Percentiles rank a stretch among this genome's conserved stretches.
These are phyloP conservation scores for Scheffersomyces cryptocercus DNA, from an alignment of 1,139 yeast species.

Conservation along the genomic window DNA sequence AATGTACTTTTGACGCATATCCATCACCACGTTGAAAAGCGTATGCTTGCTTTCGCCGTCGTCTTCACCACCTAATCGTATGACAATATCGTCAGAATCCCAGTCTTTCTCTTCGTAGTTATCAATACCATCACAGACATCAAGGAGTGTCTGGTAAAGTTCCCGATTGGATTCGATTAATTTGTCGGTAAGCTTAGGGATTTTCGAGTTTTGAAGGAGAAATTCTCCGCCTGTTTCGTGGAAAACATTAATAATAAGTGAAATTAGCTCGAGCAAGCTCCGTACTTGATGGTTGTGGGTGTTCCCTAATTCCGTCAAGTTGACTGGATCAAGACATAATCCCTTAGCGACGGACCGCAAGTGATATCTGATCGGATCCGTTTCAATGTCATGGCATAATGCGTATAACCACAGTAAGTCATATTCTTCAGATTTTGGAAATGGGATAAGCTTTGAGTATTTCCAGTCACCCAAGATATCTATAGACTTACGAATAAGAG, in stretches of 20 bases:
- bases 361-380: conserved; percentile 51
- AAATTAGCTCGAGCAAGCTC: conserved; percentile 31
- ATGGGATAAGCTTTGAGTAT: conserved; percentile 28
- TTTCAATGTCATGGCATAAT: conserved; percentile 49
- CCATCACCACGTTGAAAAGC: conserved; percentile 26
- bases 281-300: conserved; percentile 20
- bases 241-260: conserved; percentile 31
- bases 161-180: conserved; percentile 23
- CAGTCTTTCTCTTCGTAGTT: conserved; percentile 40
- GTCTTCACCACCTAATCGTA: conserved; percentile 26
- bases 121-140: conserved; percentile 25
- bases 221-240: conserved; percentile 39
- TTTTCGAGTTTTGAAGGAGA: conserved; percentile 42
- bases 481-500: conserved; percentile 42
- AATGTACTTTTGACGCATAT: conserved; percentile 26
- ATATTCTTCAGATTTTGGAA: conserved; percentile 19
- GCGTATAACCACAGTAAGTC: conserved; percentile 38
- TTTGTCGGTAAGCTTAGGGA: conserved; percentile 37
- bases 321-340: conserved; percentile 37
- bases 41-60: conserved; percentile 9
- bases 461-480: conserved; percentile 31
- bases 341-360: conserved; percentile 43
- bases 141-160: conserved; percentile 24
- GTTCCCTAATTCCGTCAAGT: conserved; percentile 37
- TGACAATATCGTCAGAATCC: conserved; percentile 42